Conservation (phyloP, 129 eudicot species). For the Artemisia tridentata region DNA sequence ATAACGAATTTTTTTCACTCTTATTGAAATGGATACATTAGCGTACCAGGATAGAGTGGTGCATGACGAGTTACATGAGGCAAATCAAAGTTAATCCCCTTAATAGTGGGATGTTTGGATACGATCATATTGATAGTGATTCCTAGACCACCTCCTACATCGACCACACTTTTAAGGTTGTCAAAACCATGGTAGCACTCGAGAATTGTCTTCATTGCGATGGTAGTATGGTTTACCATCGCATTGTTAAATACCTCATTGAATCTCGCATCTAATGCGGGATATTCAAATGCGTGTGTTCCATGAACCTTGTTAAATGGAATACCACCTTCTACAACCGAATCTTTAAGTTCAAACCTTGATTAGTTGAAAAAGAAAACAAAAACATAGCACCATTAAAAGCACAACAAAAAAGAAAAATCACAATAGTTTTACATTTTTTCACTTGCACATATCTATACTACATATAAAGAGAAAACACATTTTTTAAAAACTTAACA, state of each 20-base stretch:
- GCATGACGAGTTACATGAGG: conserved; percentile 41
- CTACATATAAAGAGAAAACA: no score
- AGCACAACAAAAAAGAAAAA: no score
- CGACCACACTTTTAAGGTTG: conserved; percentile 30
- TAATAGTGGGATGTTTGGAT: conserved; percentile 31
- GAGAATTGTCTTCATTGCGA: conserved; percentile 26
- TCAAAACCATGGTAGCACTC: conserved; percentile 35
- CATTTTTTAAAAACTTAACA: no score
- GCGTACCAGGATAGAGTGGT: conserved; percentile 30
- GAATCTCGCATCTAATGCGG: conserved; percentile 25
- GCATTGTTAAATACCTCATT: conserved; percentile 38
- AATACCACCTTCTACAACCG: conserved; percentile 26
- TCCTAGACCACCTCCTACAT: conserved; percentile 52
- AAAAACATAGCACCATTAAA: not conserved
- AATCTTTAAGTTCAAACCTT: conserved; percentile 36
- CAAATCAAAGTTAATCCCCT: conserved; percentile 44
- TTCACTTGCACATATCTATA: no score
- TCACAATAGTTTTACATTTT: no score
- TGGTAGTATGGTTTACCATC: conserved; percentile 36
- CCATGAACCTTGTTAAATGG: conserved; percentile 33
- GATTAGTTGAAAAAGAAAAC: not conserved
- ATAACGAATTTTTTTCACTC: not conserved
- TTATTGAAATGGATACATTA: not conserved
- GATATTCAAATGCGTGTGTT: conserved; percentile 27
- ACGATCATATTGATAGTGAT: conserved; percentile 23